Evolutionary conservation across 2,329 filamentous ascomycete genomes (phyloP).

Genomic region (Fusarium poae): DNA sequence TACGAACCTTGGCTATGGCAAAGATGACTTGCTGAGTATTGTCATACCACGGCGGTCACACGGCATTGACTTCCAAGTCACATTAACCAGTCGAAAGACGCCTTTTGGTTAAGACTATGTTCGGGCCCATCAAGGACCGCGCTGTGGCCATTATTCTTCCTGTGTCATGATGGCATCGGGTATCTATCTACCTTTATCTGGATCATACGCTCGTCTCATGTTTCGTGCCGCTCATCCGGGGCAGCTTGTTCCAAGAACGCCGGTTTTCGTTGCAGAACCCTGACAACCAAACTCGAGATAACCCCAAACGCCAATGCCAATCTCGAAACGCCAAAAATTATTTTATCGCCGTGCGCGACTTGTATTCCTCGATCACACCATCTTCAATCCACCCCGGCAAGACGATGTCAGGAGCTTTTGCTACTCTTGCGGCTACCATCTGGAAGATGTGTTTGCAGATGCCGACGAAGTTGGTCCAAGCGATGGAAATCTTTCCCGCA

Average conservation of each 20-base stretch:
- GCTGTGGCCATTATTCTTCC: slow-evolving; percentile 7
- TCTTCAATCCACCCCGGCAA: not conserved
- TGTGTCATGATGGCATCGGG: slow-evolving; percentile 30
- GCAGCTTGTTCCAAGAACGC: slow-evolving; percentile 29
- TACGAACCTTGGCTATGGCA: not conserved
- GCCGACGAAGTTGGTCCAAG: slow-evolving; percentile 71
- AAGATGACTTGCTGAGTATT: not conserved
- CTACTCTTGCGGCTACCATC: slow-evolving; percentile 37
- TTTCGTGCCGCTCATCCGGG: slow-evolving; percentile 16
- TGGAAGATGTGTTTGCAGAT: slow-evolving; percentile 56
- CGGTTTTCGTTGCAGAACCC: slow-evolving; percentile 12
- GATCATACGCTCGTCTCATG: slow-evolving; percentile 20
- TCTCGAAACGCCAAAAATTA: slow-evolving; percentile 17
- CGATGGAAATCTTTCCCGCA: slow-evolving; percentile 71
- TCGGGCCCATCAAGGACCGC: not conserved
- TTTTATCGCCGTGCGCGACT: not conserved
- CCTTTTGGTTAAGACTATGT: not conserved
- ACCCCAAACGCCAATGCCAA: slow-evolving; percentile 30
- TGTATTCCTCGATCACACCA: not conserved
- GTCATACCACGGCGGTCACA: not conserved
- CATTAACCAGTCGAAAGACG: not conserved
- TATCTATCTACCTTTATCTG: slow-evolving; percentile 39
- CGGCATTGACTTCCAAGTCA: not conserved
- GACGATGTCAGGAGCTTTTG: slow-evolving; percentile 26
- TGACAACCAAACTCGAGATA: slow-evolving; percentile 11